These are phyloP conservation scores for Cytospora leucostoma DNA, from an alignment of 2,329 filamentous ascomycete genomes.

Conservation along the genomic window DNA sequence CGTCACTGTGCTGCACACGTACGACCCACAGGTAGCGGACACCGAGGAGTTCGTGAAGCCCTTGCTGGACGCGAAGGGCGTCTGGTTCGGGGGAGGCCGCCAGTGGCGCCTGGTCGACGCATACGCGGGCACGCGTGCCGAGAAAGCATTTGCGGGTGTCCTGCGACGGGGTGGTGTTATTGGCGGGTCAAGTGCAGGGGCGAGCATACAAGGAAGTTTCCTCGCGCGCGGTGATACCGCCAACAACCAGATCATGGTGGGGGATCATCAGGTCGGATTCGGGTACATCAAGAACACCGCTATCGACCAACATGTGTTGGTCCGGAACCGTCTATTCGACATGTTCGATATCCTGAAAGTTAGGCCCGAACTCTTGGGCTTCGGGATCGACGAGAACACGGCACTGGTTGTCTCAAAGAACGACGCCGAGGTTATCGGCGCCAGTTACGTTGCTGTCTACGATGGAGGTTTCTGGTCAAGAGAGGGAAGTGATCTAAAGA, in stretches of 20 bases:
- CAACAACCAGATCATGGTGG: conserved; percentile 37
- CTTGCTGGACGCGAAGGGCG: conserved; percentile 31
- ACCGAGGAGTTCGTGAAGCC: conserved; percentile 37
- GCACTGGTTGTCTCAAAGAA: conserved; percentile 37
- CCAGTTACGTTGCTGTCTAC: conserved; percentile 37
- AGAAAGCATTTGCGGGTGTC: conserved; percentile 35
- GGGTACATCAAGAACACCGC: conserved; percentile 36
- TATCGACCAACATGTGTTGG: conserved; percentile 39
- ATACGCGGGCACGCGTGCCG: conserved; percentile 37
- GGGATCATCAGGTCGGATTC: conserved; percentile 38
- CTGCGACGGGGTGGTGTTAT: conserved; percentile 35
- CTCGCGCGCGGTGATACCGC: conserved; percentile 37
- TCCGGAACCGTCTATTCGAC: conserved; percentile 37
- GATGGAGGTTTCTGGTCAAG: conserved; percentile 37
- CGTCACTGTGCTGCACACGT: conserved; percentile 38
- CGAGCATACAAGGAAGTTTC: conserved; percentile 38
- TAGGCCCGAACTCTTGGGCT: conserved; percentile 36
- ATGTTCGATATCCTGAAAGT: conserved; percentile 39
- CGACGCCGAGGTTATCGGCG: conserved; percentile 34
- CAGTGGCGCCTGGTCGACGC: conserved; percentile 39
- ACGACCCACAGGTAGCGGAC: conserved; percentile 35
- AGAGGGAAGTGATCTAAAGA: conserved; percentile 35
- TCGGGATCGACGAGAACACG: conserved; percentile 39
- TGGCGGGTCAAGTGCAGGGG: conserved; percentile 36
- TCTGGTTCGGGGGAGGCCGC: conserved; percentile 38